These are phyloP conservation scores for Avena insularis DNA, from an alignment of 176 grass and related monocot genomes.

Conservation along the genomic window DNA sequence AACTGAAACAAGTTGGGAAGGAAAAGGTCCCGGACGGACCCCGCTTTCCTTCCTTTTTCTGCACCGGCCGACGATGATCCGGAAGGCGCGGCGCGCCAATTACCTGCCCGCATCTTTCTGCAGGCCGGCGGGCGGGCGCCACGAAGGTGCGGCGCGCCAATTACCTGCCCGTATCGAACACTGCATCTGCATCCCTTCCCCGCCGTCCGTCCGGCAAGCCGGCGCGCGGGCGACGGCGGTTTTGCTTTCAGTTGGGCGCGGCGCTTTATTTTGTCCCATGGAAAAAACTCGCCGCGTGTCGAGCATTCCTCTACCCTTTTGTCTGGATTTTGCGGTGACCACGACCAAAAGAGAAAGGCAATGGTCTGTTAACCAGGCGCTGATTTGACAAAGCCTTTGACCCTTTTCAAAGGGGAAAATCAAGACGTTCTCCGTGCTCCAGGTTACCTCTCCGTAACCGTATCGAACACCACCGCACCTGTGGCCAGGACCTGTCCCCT, in stretches of 20 bases:
- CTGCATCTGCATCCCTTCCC: background rate
- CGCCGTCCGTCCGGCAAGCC: background rate
- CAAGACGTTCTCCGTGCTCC: background rate
- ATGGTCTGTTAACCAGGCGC: background rate
- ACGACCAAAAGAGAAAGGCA: background rate
- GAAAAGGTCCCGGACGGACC: too few species aligned
- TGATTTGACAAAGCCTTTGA: background rate
- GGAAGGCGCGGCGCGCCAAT: too few species aligned
- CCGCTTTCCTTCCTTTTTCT: slow-evolving; percentile 3
- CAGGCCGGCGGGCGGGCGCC: background rate
- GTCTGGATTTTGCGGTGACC: background rate
- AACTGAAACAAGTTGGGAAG: background rate
- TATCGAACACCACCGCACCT: slow-evolving; percentile 29
- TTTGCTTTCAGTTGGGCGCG: too few species aligned
- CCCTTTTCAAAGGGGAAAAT: background rate
- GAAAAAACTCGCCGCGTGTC: background rate
- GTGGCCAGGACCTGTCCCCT: background rate
- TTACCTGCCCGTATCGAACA: slow-evolving; percentile 1
- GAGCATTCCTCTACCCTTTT: background rate
- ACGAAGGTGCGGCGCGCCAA: slow-evolving; percentile 28
- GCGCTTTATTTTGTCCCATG: too few species aligned
- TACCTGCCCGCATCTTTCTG: too few species aligned
- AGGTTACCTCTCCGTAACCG: slow-evolving; percentile 17
- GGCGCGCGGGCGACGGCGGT: background rate
- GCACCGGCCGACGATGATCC: background rate